Conservation (phyloP, 305 asterid species). For the Coffea humblotiana region DNA sequence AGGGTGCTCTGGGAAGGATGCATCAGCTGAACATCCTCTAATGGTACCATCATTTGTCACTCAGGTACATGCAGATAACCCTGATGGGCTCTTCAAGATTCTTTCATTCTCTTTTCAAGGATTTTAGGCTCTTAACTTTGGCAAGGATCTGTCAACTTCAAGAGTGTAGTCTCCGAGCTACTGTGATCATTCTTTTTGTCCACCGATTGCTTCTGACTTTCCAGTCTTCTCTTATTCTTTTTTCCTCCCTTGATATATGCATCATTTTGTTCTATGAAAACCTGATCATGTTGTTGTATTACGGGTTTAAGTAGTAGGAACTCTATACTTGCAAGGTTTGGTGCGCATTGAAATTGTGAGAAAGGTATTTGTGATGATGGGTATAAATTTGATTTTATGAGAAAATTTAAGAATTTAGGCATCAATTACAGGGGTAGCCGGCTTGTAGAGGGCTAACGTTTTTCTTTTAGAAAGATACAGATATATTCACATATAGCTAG, state of each 20-base stretch:
- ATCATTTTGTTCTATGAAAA: too few relatives aligned
- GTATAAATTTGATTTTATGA: not conserved
- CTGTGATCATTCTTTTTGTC: conserved; percentile 9
- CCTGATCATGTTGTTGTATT: too few relatives aligned
- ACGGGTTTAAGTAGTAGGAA: too few relatives aligned
- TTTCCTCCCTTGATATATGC: too few relatives aligned
- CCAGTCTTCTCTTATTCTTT: too few relatives aligned
- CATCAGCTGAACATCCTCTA: too few relatives aligned
- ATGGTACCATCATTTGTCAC: not conserved
- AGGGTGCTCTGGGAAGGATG: too few relatives aligned
- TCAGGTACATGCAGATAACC: conserved; percentile 99
- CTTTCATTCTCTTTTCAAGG: conserved; percentile 93
- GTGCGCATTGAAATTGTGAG: too few relatives aligned
- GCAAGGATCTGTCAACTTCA: not conserved
- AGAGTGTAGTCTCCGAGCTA: not conserved
- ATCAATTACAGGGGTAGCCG: not conserved
- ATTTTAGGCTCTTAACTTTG: conserved; percentile 36
- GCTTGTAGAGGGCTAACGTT: not conserved
- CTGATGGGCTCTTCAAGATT: conserved; percentile 89
- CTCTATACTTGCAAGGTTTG: too few relatives aligned
- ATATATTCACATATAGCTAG: not conserved
- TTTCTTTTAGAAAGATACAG: not conserved
- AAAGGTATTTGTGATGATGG: too few relatives aligned
- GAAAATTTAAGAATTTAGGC: not conserved
- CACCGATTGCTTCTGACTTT: not conserved